Conservation (phyloP, 2,329 filamentous ascomycete genomes). For the Paracamarosporium sp. region DNA sequence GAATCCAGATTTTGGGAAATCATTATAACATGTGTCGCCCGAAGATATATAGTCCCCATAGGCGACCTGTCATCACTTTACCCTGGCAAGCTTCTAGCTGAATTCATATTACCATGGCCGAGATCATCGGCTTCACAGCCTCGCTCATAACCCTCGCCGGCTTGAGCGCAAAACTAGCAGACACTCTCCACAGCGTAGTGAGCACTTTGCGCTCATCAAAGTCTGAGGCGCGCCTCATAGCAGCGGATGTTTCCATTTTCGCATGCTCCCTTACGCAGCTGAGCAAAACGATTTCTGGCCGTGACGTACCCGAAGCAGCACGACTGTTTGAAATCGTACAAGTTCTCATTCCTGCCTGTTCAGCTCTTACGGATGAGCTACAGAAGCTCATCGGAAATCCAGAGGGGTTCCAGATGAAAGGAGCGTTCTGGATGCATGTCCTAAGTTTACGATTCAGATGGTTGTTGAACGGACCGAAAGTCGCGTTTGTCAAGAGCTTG, state of each 20-base stretch:
- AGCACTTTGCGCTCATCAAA: neutral
- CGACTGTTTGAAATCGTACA: neutral
- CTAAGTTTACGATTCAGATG: neutral
- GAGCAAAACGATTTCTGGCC: neutral
- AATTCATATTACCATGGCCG: conserved; percentile 1
- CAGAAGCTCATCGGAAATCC: neutral
- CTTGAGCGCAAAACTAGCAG: conserved; percentile 2
- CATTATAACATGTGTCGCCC: neutral
- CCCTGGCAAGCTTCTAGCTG: neutral
- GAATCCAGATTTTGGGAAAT: neutral
- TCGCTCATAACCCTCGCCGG: conserved; percentile 6
- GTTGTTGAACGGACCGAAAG: neutral
- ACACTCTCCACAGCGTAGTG: neutral
- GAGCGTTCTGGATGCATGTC: neutral
- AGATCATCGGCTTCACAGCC: conserved; percentile 3
- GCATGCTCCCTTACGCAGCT: conserved; percentile 2
- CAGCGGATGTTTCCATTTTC: conserved; percentile 6
- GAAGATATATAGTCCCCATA: neutral
- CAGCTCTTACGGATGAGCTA: neutral
- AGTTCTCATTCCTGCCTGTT: neutral
- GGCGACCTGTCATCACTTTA: neutral
- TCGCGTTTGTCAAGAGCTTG: neutral
- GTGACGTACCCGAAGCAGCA: neutral
- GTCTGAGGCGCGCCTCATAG: conserved; percentile 2
- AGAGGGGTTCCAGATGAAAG: neutral